Base-by-base conservation (phyloP, 2,329 filamentous ascomycete genomes). In the Pseudopyricularia javanii region DNA sequence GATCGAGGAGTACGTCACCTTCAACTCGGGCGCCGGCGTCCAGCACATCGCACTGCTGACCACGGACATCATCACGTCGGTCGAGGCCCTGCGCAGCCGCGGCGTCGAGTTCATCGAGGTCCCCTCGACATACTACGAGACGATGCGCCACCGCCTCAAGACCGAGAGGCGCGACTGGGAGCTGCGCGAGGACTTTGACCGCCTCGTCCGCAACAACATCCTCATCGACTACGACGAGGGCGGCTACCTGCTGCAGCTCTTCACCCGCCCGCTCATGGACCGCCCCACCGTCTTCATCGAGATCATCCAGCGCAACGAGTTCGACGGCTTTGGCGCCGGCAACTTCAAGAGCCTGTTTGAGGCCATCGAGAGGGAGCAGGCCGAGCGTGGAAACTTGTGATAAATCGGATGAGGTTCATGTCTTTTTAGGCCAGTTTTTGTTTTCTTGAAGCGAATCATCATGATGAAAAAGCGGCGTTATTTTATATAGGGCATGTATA, bases 331-430 rank as follows among this genome's bases (percentile, higher is more conserved):
- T 61, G 91, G 91, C 4, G 91, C 91, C 0, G 91, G 91, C 1
- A 97, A 96, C 68, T 96, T 96, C 73, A 95, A 90, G 80, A 90
- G 85, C 56, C 63, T 96, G 61, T 96, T 96, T 62, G 91, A 96
- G 74, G 91, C 91, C 3, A 94, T 96, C 66, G 91, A 96, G 76
- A 75, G 91, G 50, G 91, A 96, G 68, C 91, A 96, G 74, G 89
- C 82, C 47, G 75, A 86, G 67, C 76, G 91, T 53, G 91, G 91
- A 1, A 96, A 95, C 64, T 66, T 95, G 69, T 88, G 40, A 50
- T 47, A 22, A 20, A 24, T 11, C 12, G 2, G 22, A 43, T 4
- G 11, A 8, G 3, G 3, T 47, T n/a, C 32, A 12, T 11, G 17
- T 28, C 20, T 3, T n/a, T 26, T 26, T 7, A 24, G 14, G 24